Percentiles rank a stretch among this genome's conserved stretches.
These are phyloP conservation scores for Russula sp. DNA, from an alignment of 768 basidiomycete genomes.

Conservation along the genomic window DNA sequence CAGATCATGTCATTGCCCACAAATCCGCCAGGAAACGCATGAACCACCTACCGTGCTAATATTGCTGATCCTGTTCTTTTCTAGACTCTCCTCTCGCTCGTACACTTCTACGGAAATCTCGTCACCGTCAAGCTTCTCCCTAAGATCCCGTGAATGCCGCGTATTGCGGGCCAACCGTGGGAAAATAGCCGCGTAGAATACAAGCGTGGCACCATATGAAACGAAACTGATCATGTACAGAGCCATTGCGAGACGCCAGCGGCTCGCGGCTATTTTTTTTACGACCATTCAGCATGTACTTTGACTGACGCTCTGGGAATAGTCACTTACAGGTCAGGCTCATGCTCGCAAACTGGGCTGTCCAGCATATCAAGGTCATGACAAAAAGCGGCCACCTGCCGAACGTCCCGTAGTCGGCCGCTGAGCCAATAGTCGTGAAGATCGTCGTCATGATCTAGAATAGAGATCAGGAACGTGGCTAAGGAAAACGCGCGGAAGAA, in stretches of 20 bases:
- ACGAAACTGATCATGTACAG: constrained; percentile 77
- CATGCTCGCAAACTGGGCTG: constrained; percentile 71
- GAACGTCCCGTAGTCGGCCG: constrained; percentile 69
- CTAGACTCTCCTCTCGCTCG: constrained; percentile 68
- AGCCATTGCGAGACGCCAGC: constrained; percentile 74
- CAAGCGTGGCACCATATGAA: constrained; percentile 72
- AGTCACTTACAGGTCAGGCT: constrained; percentile 53
- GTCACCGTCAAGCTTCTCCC: constrained; percentile 51
- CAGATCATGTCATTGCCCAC: background rate
- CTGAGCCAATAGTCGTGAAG: constrained; percentile 69
- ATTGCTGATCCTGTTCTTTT: constrained; percentile 82
- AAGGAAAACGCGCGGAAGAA: background rate
- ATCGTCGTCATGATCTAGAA: constrained; percentile 67
- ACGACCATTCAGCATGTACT: background rate
- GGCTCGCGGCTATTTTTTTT: constrained; percentile 43
- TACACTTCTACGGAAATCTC: constrained; percentile 57
- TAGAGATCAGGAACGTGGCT: background rate
- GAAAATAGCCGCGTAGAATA: constrained; percentile 75
- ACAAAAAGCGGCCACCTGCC: constrained; percentile 74
- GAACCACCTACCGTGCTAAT: constrained; percentile 56
- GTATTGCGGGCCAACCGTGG: constrained; percentile 81
- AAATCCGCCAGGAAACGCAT: constrained; percentile 14
- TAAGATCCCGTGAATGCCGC: constrained; percentile 48
- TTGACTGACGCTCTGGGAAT: background rate
- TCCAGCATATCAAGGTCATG: constrained; percentile 74